Conservation (phyloP, 2,329 filamentous ascomycete species). For the Shiraia sp. region DNA sequence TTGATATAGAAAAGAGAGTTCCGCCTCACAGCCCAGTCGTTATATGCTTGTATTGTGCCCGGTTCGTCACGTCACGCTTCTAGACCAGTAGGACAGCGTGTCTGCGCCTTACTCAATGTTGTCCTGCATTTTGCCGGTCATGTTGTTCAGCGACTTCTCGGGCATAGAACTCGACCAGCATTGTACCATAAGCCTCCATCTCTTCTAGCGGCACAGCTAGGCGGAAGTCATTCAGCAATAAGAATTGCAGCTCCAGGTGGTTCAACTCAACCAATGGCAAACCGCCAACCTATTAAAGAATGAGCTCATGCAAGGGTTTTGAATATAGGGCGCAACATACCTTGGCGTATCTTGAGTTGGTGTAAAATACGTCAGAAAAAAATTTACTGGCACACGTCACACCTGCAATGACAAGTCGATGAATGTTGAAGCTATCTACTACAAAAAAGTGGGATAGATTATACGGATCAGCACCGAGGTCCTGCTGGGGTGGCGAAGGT, state of each 20-base stretch:
- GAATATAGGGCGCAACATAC: slow-evolving; percentile 55
- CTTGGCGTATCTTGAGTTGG: slow-evolving; percentile 98
- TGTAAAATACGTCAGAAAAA: slow-evolving; percentile 98
- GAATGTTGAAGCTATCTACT: slow-evolving; percentile 98
- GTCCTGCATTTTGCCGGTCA: slow-evolving; percentile 28
- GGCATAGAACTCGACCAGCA: slow-evolving; percentile 97
- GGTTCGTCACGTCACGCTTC: too few relatives aligned
- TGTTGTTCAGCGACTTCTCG: slow-evolving; percentile 78
- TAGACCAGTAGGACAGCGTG: too few relatives aligned
- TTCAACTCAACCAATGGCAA: slow-evolving; percentile 91
- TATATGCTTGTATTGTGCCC: too few relatives aligned
- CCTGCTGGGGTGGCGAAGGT: slow-evolving; percentile 43
- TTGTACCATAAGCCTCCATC: slow-evolving; percentile 94
- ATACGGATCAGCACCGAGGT: slow-evolving; percentile 52
- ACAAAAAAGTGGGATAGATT: slow-evolving; percentile 78
- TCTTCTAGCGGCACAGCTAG: slow-evolving; percentile 93
- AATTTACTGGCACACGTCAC: slow-evolving; percentile 99
- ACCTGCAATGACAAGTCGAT: slow-evolving; percentile 91
- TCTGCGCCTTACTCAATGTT: too few relatives aligned
- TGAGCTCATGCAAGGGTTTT: too few relatives aligned
- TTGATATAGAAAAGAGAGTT: too few relatives aligned
- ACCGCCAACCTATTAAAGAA: slow-evolving; percentile 75
- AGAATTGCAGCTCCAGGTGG: slow-evolving; percentile 92
- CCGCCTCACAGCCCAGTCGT: too few relatives aligned
- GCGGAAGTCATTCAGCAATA: slow-evolving; percentile 93